Evolutionary conservation across 352 stramenopile species (phyloP).

Genomic region (Globisporangium acanthophoron): DNA sequence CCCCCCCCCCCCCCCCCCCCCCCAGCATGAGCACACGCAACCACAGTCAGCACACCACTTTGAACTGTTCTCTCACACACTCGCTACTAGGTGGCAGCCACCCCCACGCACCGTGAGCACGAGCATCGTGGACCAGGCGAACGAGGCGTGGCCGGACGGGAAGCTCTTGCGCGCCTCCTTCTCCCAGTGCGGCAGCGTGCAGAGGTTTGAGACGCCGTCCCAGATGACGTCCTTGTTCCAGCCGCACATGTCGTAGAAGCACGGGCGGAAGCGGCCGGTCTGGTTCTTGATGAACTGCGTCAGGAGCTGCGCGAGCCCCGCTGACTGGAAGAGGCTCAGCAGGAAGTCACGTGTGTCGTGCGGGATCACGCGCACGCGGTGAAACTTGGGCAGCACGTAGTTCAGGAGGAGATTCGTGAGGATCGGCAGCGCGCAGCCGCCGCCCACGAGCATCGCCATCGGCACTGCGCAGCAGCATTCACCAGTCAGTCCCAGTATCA

Average conservation of each 20-base stretch:
- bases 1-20: too few relatives aligned
- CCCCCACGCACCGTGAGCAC: conserved; percentile 43
- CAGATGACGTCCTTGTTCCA: conserved; percentile 62
- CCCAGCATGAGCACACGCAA: background rate
- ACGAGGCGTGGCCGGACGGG: conserved; percentile 70
- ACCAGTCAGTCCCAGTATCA: background rate
- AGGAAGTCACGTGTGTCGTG: conserved; percentile 75
- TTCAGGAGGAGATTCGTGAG: conserved; percentile 49
- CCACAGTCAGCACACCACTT: background rate
- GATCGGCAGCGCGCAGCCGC: conserved; percentile 33
- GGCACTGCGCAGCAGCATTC: conserved; percentile 22
- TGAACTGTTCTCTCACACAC: background rate
- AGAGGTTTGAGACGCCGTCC: conserved; percentile 63
- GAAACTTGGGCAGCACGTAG: conserved; percentile 42
- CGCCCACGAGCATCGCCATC: conserved; percentile 37
- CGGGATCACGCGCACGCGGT: conserved; percentile 39
- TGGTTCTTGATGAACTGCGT: conserved; percentile 73
- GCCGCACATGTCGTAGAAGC: conserved; percentile 73
- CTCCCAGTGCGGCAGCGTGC: conserved; percentile 35
- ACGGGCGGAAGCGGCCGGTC: conserved; percentile 60
- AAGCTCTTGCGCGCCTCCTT: conserved; percentile 68
- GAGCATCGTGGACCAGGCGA: conserved; percentile 68
- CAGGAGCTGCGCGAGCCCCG: conserved; percentile 43
- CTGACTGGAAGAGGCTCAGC: conserved; percentile 48
- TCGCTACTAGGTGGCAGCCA: background rate